Evolutionary conservation across 2,329 filamentous ascomycete genomes (phyloP).

Genomic region (Didymella exigua): DNA sequence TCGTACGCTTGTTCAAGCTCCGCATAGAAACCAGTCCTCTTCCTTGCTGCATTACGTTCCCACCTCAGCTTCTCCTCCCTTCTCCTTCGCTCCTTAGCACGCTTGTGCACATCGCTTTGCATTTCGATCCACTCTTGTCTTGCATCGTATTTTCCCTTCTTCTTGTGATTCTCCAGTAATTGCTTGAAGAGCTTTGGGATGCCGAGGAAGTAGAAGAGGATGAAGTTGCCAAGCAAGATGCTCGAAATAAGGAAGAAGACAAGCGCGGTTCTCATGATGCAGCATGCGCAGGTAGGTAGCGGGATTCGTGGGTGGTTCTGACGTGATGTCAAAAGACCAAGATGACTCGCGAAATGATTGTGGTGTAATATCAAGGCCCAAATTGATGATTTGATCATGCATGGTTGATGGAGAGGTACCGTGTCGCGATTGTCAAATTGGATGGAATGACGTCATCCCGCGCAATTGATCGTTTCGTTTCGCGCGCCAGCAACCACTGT

Average conservation of each 20-base stretch:
- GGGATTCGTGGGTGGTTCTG: neutral
- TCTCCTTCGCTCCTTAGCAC: conserved; percentile 13
- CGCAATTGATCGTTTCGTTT: no score
- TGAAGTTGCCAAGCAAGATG: conserved; percentile 12
- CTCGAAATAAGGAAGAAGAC: conserved; percentile 10
- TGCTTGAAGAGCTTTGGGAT: conserved; percentile 12
- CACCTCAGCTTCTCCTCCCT: conserved; percentile 14
- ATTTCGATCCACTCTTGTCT: conserved; percentile 18
- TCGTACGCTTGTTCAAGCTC: conserved; percentile 13
- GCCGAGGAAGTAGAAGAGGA: conserved; percentile 17
- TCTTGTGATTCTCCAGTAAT: conserved; percentile 5
- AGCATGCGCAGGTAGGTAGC: neutral
- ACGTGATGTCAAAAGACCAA: neutral
- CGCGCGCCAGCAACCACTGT: no score
- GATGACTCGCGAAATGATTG: neutral
- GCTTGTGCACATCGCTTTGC: conserved; percentile 14
- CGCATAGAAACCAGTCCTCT: conserved; percentile 15
- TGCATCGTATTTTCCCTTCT: neutral
- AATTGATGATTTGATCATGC: neutral
- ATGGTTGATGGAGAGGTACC: neutral
- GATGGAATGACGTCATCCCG: neutral
- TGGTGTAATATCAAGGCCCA: neutral
- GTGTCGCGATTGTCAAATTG: neutral
- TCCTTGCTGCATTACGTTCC: conserved; percentile 13
- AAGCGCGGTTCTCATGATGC: conserved; percentile 7